A percentile compares a stretch with the other conserved stretches of the same genome.
Conservation (phyloP, 2,329 filamentous ascomycete genomes). For the Cytospora leucostoma region DNA sequence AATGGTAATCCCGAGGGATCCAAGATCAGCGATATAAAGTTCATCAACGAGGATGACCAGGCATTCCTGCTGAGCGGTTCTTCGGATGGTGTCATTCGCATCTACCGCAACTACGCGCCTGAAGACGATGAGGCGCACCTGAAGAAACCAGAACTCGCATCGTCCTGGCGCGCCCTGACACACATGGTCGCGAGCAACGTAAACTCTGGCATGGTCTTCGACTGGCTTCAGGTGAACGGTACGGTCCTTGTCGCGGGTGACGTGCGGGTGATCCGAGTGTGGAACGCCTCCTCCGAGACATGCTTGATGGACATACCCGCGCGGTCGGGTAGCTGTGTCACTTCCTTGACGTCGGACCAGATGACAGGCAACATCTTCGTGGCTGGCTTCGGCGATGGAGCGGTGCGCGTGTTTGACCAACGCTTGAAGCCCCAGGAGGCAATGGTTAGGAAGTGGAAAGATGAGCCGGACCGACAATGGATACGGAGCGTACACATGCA, state of each 20-base stretch:
- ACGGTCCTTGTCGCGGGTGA: slow-evolving; percentile 94
- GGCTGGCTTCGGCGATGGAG: slow-evolving; percentile 94
- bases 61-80: slow-evolving; percentile 93
- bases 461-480: slow-evolving; percentile 84
- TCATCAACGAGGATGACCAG: slow-evolving; percentile 98
- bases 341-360: slow-evolving; percentile 93
- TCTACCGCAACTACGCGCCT: slow-evolving; percentile 90
- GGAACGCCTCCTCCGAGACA: slow-evolving; percentile 92
- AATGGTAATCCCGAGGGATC: slow-evolving; percentile 92
- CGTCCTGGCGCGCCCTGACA: slow-evolving; percentile 86
- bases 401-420: slow-evolving; percentile 91
- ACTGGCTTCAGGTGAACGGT: slow-evolving; percentile 98
- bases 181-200: slow-evolving; percentile 93
- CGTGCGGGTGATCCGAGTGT: slow-evolving; percentile 91
- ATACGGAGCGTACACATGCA: slow-evolving; percentile 97
- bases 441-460: slow-evolving; percentile 97
- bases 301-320: slow-evolving; percentile 94
- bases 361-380: slow-evolving; percentile 97
- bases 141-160: slow-evolving; percentile 75
- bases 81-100: slow-evolving; percentile 89
- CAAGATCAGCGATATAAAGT: slow-evolving; percentile 90
- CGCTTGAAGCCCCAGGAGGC: slow-evolving; percentile 79
- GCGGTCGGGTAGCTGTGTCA: slow-evolving; percentile 92
- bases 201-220: slow-evolving; percentile 93
- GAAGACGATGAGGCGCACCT: slow-evolving; percentile 39